Base-by-base conservation (phyloP, 768 basidiomycete species). In the Hysterangium stoloniferum region DNA sequence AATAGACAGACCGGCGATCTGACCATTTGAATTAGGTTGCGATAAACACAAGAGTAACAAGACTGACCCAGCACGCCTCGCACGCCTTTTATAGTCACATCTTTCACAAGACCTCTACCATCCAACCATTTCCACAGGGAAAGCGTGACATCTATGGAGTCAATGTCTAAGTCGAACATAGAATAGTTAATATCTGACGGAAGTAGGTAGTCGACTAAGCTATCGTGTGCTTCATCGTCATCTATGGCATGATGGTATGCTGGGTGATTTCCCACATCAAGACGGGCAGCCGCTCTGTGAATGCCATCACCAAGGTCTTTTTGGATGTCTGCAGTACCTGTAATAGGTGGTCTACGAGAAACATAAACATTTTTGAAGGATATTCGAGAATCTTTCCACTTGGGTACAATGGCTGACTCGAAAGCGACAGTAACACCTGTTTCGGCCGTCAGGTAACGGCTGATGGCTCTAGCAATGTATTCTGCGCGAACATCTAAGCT, bases 301-400 rank as follows among this genome's bases (percentile, higher is more conserved):
- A 51, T 20, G 34, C 33, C 33, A 29, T 40, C 29, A 15, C 31
- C 12, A 28, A 17, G 6, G 17, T 28, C 6, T 17, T 9, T 4
- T 8, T 27, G 34, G 11, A 28, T 17, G 27, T 66, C 77, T 13
- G 65, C 58, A 13, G 54, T 52, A 7, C 59, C 27, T 4, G 58
- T 55, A 8, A 63, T 53, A 27, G 59, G 54, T 2, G 89, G 86
- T 4, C 91, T 76, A 8, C 91, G 82, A 20, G 92, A 94, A 40
- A 99, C 74, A 59, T 88, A 98, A 37, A 98, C 94, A 58, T 97
- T 96, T 64, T 91, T 91, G 76, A 99, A 95, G 0, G 93, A 93
- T 48, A 99, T 84, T 12, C 86, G 84, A 8, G 92, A 94, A 59
- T 94, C 90, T 55, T 91, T 88, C 92, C 94, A 96, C 64, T 91